A percentile compares a stretch with the other conserved stretches of the same genome.
These are phyloP conservation scores for Russula olivacea DNA, from an alignment of 768 basidiomycete species.

Conservation along the genomic window DNA sequence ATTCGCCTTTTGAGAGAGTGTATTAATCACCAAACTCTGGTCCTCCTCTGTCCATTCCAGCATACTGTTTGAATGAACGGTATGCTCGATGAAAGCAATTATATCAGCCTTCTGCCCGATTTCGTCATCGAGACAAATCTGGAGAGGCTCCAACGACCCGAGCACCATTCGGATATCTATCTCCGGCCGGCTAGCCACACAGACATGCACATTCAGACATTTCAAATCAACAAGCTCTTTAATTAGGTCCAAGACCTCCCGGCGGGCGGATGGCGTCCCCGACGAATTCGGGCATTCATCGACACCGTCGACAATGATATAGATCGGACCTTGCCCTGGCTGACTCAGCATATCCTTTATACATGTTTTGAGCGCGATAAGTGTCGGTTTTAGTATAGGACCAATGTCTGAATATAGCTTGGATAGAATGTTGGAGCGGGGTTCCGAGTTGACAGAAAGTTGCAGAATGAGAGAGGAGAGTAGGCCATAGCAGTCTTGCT, in stretches of 20 bases:
- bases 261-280: not conserved
- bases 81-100: not conserved
- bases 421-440: not conserved
- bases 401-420: not conserved
- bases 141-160: not conserved
- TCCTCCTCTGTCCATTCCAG: conserved; percentile 9
- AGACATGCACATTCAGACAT: not conserved
- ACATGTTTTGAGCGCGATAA: not conserved
- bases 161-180: not conserved
- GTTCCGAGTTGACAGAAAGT: not conserved
- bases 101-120: not conserved
- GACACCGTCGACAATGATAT: conserved; percentile 1
- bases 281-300: not conserved
- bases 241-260: not conserved
- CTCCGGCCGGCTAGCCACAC: not conserved
- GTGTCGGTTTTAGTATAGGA: not conserved
- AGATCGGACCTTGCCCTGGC: not conserved
- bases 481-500: not conserved
- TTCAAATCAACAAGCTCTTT: not conserved
- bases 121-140: conserved; percentile 1
- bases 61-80: not conserved
- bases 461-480: conserved; percentile 1
- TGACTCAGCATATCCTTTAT: not conserved
- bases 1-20: conserved; percentile 3
- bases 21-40: not conserved